Conservation (phyloP, 192 early-diverging fungal genomes). For the Phycomyces blakesleeanus region DNA sequence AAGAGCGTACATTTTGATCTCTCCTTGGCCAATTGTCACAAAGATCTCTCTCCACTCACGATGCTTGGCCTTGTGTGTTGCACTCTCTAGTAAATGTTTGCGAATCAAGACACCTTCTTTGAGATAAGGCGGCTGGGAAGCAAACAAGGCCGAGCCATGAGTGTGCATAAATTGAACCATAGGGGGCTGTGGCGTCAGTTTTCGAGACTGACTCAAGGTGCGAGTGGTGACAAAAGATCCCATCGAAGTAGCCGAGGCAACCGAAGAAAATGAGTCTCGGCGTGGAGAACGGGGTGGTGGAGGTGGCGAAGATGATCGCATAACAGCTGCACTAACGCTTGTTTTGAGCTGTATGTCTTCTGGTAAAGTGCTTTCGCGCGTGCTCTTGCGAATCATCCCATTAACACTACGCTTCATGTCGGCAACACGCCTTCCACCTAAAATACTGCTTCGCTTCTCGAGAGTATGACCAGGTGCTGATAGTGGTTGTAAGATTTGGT, state of each 20-base stretch:
- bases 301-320: neutral
- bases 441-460: constrained; percentile 14
- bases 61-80: constrained; percentile 75
- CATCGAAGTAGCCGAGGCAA: constrained; percentile 15
- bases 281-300: neutral
- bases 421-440: constrained; percentile 18
- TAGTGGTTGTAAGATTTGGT: constrained; percentile 52
- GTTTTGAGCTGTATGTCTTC: constrained; percentile 4
- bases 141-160: constrained; percentile 11
- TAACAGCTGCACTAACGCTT: constrained; percentile 8
- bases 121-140: constrained; percentile 33
- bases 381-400: constrained; percentile 23
- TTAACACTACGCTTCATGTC: constrained; percentile 24
- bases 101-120: constrained; percentile 81
- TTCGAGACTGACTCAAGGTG: neutral
- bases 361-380: constrained; percentile 18
- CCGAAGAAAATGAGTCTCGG: constrained; percentile 26
- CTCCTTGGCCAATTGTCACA: constrained; percentile 68
- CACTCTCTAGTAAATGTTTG: constrained; percentile 79
- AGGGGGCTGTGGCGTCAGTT: neutral
- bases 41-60: constrained; percentile 85
- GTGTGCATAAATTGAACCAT: constrained; percentile 15
- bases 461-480: neutral
- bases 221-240: neutral
- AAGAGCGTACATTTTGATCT: constrained; percentile 80